Evolutionary conservation across 495 filamentous ascomycete species (phyloP).

Genomic region (Aspergillus steynii): DNA sequence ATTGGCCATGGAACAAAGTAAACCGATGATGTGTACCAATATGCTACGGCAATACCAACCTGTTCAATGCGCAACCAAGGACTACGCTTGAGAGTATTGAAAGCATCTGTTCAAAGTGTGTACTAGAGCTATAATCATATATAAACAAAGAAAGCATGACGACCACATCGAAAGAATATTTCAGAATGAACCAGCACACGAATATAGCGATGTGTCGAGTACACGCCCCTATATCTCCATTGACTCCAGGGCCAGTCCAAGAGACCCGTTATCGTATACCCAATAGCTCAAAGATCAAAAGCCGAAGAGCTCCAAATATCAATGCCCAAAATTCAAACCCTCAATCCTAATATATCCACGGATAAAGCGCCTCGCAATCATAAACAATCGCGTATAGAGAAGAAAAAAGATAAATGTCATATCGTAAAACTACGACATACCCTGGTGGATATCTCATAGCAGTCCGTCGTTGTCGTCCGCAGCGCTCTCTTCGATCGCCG

Average conservation of each 20-base stretch:
- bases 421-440: conserved; percentile 12
- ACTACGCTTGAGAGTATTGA: not conserved
- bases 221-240: not conserved
- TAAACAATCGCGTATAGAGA: not conserved
- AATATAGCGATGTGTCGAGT: too few species aligned
- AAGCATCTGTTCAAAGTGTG: not conserved
- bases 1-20: too few species aligned
- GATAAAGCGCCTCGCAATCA: conserved; percentile 2
- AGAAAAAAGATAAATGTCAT: conserved; percentile 11
- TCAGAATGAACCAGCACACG: not conserved
- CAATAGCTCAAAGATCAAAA: not conserved
- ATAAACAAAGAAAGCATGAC: not conserved
- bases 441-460: conserved; percentile 46
- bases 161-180: not conserved
- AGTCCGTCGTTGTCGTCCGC: conserved; percentile 73
- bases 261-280: not conserved
- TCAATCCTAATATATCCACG: conserved; percentile 7
- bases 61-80: not conserved
- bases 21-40: too few species aligned
- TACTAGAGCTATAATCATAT: not conserved
- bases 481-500: conserved; percentile 76
- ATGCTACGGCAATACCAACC: not conserved
- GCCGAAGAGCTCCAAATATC: not conserved
- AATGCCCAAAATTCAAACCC: conserved; percentile 16
- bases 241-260: not conserved